Evolutionary conservation across 352 stramenopile species (phyloP).

Genomic region (Phytophthora tubulina): DNA sequence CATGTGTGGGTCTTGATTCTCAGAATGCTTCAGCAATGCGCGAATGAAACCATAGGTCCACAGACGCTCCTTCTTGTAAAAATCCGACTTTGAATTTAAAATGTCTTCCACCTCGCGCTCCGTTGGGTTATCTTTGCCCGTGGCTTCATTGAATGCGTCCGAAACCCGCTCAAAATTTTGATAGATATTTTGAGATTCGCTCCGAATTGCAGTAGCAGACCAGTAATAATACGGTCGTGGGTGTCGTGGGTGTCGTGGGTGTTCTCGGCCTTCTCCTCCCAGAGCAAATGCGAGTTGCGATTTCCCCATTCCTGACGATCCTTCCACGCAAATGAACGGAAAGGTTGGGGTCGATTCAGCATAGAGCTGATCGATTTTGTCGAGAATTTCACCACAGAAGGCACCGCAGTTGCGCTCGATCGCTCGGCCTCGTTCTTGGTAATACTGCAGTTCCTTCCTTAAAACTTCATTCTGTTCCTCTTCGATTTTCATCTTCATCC

Average conservation of each 20-base stretch:
- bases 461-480: not conserved
- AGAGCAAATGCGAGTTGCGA: conserved; percentile 23
- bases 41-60: conserved; percentile 3
- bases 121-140: not conserved
- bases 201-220: not conserved
- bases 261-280: not conserved
- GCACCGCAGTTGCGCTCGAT: not conserved
- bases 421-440: not conserved
- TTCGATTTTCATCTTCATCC: not conserved
- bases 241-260: not conserved
- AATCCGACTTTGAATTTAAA: not conserved
- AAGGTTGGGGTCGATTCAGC: not conserved
- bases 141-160: not conserved
- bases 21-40: conserved; percentile 1
- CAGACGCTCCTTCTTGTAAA: conserved; percentile 8
- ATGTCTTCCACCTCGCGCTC: not conserved
- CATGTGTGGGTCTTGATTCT: conserved; percentile 14
- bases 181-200: not conserved
- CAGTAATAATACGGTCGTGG: conserved; percentile 20
- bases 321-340: conserved; percentile 24
- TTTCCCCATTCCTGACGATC: conserved; percentile 25
- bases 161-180: not conserved
- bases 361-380: conserved; percentile 12
- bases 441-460: conserved; percentile 1
- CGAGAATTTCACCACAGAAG: conserved; percentile 11